These are phyloP conservation scores for Salix udensis DNA, from an alignment of 345 rosid genomes.

Conservation along the genomic window DNA sequence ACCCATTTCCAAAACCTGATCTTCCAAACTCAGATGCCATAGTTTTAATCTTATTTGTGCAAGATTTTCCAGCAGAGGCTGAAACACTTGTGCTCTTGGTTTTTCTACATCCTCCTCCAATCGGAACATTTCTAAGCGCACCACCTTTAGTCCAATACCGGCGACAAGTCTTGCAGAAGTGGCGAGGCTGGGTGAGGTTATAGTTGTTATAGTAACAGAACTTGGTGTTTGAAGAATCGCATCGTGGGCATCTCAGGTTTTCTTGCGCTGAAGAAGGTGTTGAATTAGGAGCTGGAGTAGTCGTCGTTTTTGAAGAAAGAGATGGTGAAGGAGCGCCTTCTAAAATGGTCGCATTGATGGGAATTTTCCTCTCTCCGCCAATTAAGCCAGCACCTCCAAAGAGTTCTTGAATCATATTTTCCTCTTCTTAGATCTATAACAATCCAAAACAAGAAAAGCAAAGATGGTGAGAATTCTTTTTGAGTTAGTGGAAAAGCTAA, in stretches of 20 bases:
- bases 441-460: conserved; percentile 60
- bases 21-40: conserved; percentile 48
- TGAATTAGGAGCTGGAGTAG: conserved; percentile 7
- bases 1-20: conserved; percentile 37
- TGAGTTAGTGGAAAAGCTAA: conserved; percentile 40
- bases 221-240: conserved; percentile 72
- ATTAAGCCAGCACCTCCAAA: conserved; percentile 45
- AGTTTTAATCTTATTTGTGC: conserved; percentile 34
- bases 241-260: conserved; percentile 62
- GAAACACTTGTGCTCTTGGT: conserved; percentile 47
- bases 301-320: conserved; percentile 1
- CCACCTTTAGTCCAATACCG: conserved; percentile 87
- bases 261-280: conserved; percentile 30
- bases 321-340: conserved; percentile 41
- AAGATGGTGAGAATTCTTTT: conserved; percentile 32
- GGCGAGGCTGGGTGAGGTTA: conserved; percentile 80
- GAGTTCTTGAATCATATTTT: conserved; percentile 69
- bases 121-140: conserved; percentile 64
- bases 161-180: conserved; percentile 86
- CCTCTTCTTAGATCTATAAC: conserved; percentile 47
- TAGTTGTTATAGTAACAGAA: conserved; percentile 83
- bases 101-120: conserved; percentile 75
- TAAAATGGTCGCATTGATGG: conserved; percentile 40
- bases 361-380: conserved; percentile 41
- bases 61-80: conserved; percentile 32